Percentiles rank a stretch among this genome's conserved stretches.
Evolutionary conservation across 2,329 filamentous ascomycete genomes (phyloP).

Genomic region (Colletotrichum caudatum): DNA sequence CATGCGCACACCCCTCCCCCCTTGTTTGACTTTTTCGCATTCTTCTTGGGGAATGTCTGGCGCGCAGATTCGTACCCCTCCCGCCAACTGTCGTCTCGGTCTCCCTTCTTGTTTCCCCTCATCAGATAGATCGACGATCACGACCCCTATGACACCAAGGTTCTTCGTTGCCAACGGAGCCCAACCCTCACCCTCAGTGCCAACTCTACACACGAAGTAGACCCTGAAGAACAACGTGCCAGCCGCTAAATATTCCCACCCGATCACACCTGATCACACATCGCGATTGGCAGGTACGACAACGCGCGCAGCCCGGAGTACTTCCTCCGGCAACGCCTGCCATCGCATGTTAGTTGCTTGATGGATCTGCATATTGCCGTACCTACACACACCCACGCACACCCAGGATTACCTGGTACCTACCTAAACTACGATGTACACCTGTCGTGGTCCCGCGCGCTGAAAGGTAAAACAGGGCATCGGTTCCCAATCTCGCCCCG

Average conservation of each 20-base stretch:
- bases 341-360: neutral
- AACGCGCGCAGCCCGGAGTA: constrained; percentile 22
- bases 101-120: constrained; percentile 9
- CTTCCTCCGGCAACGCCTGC: constrained; percentile 21
- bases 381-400: neutral
- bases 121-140: constrained; percentile 36
- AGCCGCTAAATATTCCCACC: constrained; percentile 18
- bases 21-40: constrained; percentile 33
- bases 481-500: neutral
- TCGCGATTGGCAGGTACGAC: constrained; percentile 31
- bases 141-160: constrained; percentile 31
- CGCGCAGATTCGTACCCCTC: constrained; percentile 2
- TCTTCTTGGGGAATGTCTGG: constrained; percentile 8
- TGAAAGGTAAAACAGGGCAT: constrained; percentile 6
- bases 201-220: neutral
- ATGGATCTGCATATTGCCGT: neutral
- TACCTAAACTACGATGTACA: no score
- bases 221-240: constrained; percentile 34
- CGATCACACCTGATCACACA: constrained; percentile 29
- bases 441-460: neutral
- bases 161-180: constrained; percentile 14
- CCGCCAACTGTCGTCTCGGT: neutral
- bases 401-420: neutral
- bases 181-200: constrained; percentile 23
- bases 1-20: neutral